Base-by-base conservation (phyloP, 176 grass and related monocot species). In the Saccharum spontaneum region DNA sequence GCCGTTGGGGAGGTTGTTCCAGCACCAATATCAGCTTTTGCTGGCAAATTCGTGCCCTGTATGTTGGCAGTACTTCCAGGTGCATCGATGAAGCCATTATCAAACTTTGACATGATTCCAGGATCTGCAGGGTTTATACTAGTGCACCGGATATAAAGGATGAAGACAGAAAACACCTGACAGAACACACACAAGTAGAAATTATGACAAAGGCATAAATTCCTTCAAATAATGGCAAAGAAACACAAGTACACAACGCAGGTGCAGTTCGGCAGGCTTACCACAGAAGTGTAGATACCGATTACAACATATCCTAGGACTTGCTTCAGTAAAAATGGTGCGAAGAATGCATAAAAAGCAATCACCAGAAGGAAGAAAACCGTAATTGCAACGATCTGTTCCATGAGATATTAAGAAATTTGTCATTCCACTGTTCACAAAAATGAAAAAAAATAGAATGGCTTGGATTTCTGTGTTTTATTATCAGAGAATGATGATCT, bases 91-190 rank as follows among this genome's bases (percentile, higher is more conserved):
- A 91, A 83, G 70, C 80, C 83, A 78, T 86, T 69, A 8, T 89
- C 86, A 28, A 91, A 97, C 86, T 77, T 94, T 36, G 86, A 87
- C 92, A 97, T 92, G 67, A 97, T 97, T 71, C 90, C 95, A 81
- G 86, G 82, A 91, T 94, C 92, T 57, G 95, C 95, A 66, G 95
- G 90, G 82, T 97, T 97, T 86, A 97, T 97, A 54, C 78, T 93
- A 62, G 95, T 94, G 79, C 95, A 97, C 13, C 95, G 95, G 45
- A 97, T 89, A 24, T 92, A 94, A 76, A 97, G 92, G 65, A 94
- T 81, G 90, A 91, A 89, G 76, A 97, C 95, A 64, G 79, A 83
- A 72, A 97, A 49, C 65, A 82, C 92, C 95, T 97, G 88, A 89
- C 73, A 79, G 44, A 70, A 46, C 67, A 43, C 48, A 24, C 72